A percentile compares a stretch with the other conserved stretches of the same genome.
Evolutionary conservation across 495 filamentous ascomycete species (phyloP).

Genomic region (Xylaria grammica): DNA sequence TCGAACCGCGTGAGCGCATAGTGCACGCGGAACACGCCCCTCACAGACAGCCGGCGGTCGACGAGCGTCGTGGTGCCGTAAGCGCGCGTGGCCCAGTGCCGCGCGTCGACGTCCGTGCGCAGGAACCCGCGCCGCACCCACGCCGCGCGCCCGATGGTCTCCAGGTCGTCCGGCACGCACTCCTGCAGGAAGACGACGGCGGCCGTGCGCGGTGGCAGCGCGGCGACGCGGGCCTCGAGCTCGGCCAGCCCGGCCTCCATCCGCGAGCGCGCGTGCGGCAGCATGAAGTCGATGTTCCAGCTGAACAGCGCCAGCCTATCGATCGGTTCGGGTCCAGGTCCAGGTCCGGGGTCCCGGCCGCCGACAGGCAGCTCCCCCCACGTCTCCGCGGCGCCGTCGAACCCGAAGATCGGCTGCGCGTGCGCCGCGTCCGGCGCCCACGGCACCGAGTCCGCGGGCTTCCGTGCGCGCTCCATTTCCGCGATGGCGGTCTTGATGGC

Average conservation of each 20-base stretch:
- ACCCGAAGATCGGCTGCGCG: conserved; percentile 24
- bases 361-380: too few relatives aligned
- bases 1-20: conserved; percentile 49
- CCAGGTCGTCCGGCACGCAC: conserved; percentile 49
- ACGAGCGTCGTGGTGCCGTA: conserved; percentile 61
- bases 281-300: conserved; percentile 62
- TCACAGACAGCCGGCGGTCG: conserved; percentile 46
- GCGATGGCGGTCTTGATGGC: conserved; percentile 20
- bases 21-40: conserved; percentile 50
- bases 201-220: conserved; percentile 22
- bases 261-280: conserved; percentile 39
- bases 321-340: neutral
- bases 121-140: conserved; percentile 54
- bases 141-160: conserved; percentile 37
- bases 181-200: conserved; percentile 59
- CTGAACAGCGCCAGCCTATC: conserved; percentile 29
- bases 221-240: conserved; percentile 35
- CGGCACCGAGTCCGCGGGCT: conserved; percentile 3
- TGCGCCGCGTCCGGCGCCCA: conserved; percentile 28
- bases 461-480: neutral
- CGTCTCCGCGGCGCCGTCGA: conserved; percentile 14
- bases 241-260: conserved; percentile 52
- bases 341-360: neutral
- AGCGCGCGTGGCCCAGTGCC: conserved; percentile 37
- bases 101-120: conserved; percentile 50